These are phyloP conservation scores for Cryptococcus sp. DNA, from an alignment of 1,284 basidiomycete genomes.

Conservation along the genomic window DNA sequence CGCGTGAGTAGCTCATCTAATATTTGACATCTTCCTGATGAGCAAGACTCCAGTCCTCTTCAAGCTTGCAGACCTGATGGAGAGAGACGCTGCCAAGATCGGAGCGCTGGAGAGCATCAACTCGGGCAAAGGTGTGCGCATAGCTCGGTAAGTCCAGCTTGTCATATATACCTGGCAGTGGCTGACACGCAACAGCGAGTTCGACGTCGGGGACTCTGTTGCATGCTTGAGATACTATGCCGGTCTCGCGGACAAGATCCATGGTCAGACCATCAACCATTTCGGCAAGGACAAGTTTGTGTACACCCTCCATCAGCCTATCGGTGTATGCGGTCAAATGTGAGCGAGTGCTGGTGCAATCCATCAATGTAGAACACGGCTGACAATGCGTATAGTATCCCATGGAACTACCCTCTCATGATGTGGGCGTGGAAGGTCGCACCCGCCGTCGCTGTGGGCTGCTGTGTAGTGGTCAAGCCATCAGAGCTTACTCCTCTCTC, in stretches of 20 bases:
- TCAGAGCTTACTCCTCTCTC: conserved; percentile 89
- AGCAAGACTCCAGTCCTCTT: conserved; percentile 59
- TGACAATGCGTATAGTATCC: conserved; percentile 63
- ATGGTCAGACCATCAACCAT: conserved; percentile 54
- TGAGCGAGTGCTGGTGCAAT: conserved; percentile 48
- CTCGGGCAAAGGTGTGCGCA: conserved; percentile 79
- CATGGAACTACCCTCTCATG: conserved; percentile 89
- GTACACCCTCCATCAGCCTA: conserved; percentile 87
- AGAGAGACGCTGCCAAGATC: conserved; percentile 70
- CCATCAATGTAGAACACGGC: conserved; percentile 8
- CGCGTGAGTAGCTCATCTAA: conserved; percentile 32
- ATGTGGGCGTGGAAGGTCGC: conserved; percentile 94
- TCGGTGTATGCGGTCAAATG: conserved; percentile 92
- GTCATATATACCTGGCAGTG: background rate
- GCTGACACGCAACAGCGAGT: conserved; percentile 62
- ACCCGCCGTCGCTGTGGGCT: conserved; percentile 74
- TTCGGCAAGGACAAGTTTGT: conserved; percentile 66
- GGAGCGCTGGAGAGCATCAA: conserved; percentile 76
- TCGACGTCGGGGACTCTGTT: conserved; percentile 79
- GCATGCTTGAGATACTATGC: conserved; percentile 79
- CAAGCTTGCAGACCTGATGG: conserved; percentile 89
- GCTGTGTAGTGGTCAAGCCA: conserved; percentile 61
- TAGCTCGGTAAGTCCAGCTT: conserved; percentile 61
- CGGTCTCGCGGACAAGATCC: conserved; percentile 66
- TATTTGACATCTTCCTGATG: background rate